Base-by-base conservation (phyloP, 306 rosid species). In the Pyrus communis region DNA sequence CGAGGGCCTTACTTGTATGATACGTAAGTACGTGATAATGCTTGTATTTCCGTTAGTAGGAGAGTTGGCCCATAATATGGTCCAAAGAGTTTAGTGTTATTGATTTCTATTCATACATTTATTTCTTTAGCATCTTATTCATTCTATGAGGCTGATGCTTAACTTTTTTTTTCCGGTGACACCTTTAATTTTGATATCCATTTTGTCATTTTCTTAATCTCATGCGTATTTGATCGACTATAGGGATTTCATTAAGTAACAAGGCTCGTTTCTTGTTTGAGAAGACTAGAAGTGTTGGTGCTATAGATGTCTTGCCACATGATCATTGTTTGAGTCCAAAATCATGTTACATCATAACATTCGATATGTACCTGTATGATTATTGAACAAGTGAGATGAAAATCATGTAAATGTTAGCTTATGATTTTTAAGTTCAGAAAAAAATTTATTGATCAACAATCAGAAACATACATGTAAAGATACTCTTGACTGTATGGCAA, bases 1-100 rank as follows among this genome's bases (percentile, higher is more conserved):
- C 62, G 85, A 77, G 52, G 97, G 97, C 33, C 71, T 91, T 77
- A 91, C 97, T 75, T 91, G 97, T 88, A 91, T 91, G 97, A 89
- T 89, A 81, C 88, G 95, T 89, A 89, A 87, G 93, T 83, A 86
- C 69, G 85, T 82, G 55, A 67, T 81, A 64, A 80, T 54, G 70
- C 75, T 61, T 4, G 19, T 11, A 28, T 35, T 58, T 7, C 22
- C n/a, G 49, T 11, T 31, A 25, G 54, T 67, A n/a, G 31, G 21
- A 67, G 54, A 72, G 52, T 1, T 55, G 55, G 7, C 15, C 62
- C n/a, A 71, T n/a, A 21, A 52, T 54, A 49, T 54, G 49, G 65
- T 55, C 22, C 30, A 12, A 15, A 57, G 58, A 73, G 13, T 73
- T 35, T 58, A n/a, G 33, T 73, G 38, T 15, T 57, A 25, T 8